Evolutionary conservation across 2,329 filamentous ascomycete genomes (phyloP).

Genomic region (Pezizomycotina sp.): DNA sequence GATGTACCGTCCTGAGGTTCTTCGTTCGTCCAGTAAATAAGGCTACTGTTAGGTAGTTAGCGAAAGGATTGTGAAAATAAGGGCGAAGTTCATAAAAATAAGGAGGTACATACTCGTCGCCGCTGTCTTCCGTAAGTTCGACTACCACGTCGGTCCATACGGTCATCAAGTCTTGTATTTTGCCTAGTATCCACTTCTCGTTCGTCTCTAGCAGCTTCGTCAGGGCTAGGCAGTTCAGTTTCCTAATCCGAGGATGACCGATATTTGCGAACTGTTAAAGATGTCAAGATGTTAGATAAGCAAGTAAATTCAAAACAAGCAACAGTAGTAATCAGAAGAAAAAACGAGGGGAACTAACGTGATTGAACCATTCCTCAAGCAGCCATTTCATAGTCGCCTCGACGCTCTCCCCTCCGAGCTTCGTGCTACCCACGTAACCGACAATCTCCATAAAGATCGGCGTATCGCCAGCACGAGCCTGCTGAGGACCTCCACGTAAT

Average conservation of each 20-base stretch:
- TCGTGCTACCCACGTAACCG: constrained; percentile 41
- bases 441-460: constrained; percentile 43
- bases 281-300: constrained; percentile 4
- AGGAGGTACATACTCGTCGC: constrained; percentile 39
- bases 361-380: constrained; percentile 35
- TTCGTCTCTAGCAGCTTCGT: constrained; percentile 53
- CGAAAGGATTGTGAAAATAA: constrained; percentile 26
- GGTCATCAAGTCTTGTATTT: constrained; percentile 55
- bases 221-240: constrained; percentile 55
- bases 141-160: constrained; percentile 57
- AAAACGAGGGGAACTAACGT: constrained; percentile 17
- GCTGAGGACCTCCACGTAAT: constrained; percentile 71
- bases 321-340: background rate
- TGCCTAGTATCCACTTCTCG: constrained; percentile 40
- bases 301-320: background rate
- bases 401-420: constrained; percentile 23
- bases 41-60: background rate
- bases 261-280: constrained; percentile 23
- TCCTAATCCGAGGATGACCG: constrained; percentile 29
- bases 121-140: constrained; percentile 47
- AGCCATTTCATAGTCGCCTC: constrained; percentile 34
- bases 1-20: background rate
- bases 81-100: constrained; percentile 26
- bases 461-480: constrained; percentile 58
- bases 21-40: background rate